Base-by-base conservation (phyloP, 495 filamentous ascomycete species). In the Podospora pseudoanserina region DNA sequence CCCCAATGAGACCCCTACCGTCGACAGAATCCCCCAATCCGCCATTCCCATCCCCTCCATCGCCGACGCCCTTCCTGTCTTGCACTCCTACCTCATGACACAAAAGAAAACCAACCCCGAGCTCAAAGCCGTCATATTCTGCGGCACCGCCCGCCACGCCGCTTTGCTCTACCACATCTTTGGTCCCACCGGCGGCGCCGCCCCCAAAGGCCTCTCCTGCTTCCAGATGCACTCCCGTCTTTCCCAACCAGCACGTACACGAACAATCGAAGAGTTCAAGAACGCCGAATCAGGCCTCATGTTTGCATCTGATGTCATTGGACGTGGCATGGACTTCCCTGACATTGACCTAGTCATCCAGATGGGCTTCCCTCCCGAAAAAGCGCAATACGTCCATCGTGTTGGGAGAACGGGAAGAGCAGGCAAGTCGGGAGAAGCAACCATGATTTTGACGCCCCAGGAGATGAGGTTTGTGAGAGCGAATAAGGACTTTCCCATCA, bases 61-160 rank as follows among this genome's bases (percentile, higher is more conserved):
- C 67, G 91, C 96, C 75, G 92, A 95, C 65, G 92, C 96, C 77
- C 73, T 98, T 67, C 94, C 97, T 79, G 97, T 93, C 55, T 90
- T 98, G 44, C 76, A 78, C 60, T 69, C 65, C 92, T 90, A 78
- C 90, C 96, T 85, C 81, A 94, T 73, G 63, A 97, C 96, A 84
- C 95, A 97, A 84, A 95, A 90, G 49, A 89, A 96, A 77, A 97
- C 72, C 82, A 97, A 93, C 73, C 92, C 96, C 26, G 28, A 61
- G 5, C 72, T 78, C 67, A 78, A 78, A 82, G 94, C 95, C 68
- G 91, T 98, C 79, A 94, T 97, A 83, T 98, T 98, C 90, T 95
- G 94, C 85, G 96, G 96, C 85, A 98, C 94, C 73, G 91, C 94
- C 74, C 87, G 95, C 84, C 97, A 98, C 90, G 94, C 97, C 75